A percentile compares a stretch with the other conserved stretches of the same genome.
Evolutionary conservation across 2,329 filamentous ascomycete genomes (phyloP).

Genomic region (Hypoxylon sp.): DNA sequence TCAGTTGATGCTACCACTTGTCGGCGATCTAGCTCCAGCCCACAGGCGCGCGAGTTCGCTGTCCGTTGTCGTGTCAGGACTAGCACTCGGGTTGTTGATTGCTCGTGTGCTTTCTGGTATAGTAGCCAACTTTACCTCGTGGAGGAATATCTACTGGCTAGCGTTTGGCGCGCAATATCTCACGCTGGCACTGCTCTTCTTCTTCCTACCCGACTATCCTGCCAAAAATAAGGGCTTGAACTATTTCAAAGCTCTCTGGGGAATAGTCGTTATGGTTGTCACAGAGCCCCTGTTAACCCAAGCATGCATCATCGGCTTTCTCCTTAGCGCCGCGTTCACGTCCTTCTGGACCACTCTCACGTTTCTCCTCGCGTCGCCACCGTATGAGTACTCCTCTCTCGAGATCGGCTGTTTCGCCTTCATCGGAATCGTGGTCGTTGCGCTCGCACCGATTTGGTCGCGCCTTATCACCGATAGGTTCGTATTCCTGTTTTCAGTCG

Average conservation of each 20-base stretch:
- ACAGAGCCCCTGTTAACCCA: slow-evolving; percentile 72
- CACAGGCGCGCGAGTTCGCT: slow-evolving; percentile 71
- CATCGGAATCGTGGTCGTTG: slow-evolving; percentile 78
- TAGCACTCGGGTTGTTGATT: slow-evolving; percentile 73
- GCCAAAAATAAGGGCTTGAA: slow-evolving; percentile 70
- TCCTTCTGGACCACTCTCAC: slow-evolving; percentile 79
- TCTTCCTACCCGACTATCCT: slow-evolving; percentile 78
- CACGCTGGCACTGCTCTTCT: slow-evolving; percentile 70
- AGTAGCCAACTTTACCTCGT: slow-evolving; percentile 72
- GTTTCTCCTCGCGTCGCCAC: slow-evolving; percentile 77
- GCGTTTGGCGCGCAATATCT: slow-evolving; percentile 72
- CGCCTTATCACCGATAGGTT: slow-evolving; percentile 77
- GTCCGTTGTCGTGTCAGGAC: slow-evolving; percentile 73
- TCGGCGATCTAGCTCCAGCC: slow-evolving; percentile 74
- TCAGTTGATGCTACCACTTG: slow-evolving; percentile 75
- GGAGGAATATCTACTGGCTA: slow-evolving; percentile 77
- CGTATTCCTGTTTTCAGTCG: slow-evolving; percentile 73
- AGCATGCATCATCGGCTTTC: slow-evolving; percentile 59
- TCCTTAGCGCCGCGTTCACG: slow-evolving; percentile 69
- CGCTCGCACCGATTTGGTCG: slow-evolving; percentile 76
- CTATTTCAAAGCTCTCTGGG: slow-evolving; percentile 70
- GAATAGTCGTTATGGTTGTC: slow-evolving; percentile 68
- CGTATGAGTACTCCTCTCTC: slow-evolving; percentile 75
- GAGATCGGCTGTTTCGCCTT: slow-evolving; percentile 83
- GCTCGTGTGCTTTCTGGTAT: slow-evolving; percentile 77